These are phyloP conservation scores for Lyophyllum atratum DNA, from an alignment of 768 basidiomycete species.

Conservation along the genomic window DNA sequence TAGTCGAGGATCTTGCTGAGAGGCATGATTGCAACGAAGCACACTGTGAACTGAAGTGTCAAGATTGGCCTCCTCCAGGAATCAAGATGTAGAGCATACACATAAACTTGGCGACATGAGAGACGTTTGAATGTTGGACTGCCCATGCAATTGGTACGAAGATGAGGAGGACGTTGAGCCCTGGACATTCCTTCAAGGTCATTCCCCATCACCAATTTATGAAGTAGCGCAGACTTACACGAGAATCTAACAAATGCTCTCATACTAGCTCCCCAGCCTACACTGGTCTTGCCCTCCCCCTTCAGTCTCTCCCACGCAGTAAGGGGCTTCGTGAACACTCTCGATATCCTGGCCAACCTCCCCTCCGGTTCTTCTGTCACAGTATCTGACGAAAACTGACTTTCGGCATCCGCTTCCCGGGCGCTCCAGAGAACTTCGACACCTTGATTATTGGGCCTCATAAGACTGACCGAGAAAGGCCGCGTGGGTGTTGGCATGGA, in stretches of 20 bases:
- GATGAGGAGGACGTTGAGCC: constrained; percentile 41
- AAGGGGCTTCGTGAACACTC: constrained; percentile 2
- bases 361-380: neutral
- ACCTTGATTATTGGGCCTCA: constrained; percentile 3
- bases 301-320: constrained; percentile 27
- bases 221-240: constrained; percentile 26
- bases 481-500: constrained; percentile 4
- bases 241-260: constrained; percentile 33
- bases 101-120: constrained; percentile 26
- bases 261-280: constrained; percentile 35
- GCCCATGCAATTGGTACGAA: constrained; percentile 46
- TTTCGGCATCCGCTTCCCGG: constrained; percentile 16
- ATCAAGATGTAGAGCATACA: neutral
- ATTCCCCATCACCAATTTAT: neutral
- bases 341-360: constrained; percentile 8
- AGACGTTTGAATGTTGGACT: constrained; percentile 30
- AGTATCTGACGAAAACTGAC: constrained; percentile 17
- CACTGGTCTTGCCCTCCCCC: constrained; percentile 19
- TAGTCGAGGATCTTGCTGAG: constrained; percentile 53
- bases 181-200: constrained; percentile 22
- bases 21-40: constrained; percentile 50
- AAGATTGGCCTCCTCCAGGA: neutral
- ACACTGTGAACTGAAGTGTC: constrained; percentile 32
- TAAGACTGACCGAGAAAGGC: constrained; percentile 10
- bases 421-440: constrained; percentile 16